Conservation (phyloP, 2,329 filamentous ascomycete species). For the Metarhizium humberi region DNA sequence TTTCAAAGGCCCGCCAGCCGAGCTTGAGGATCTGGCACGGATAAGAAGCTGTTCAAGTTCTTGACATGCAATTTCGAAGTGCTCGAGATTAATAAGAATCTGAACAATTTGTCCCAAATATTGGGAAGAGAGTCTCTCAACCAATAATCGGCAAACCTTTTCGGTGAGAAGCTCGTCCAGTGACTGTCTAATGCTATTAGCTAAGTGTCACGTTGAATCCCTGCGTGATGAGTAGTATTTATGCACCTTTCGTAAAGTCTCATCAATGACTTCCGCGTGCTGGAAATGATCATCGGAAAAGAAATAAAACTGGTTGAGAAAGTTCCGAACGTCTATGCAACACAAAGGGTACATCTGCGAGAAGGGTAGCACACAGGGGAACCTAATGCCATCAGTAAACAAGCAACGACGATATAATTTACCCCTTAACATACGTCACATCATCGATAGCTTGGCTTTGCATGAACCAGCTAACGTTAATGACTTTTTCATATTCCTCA, state of each 20-base stretch:
- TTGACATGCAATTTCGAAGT: constrained; percentile 88
- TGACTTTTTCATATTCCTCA: constrained; percentile 91
- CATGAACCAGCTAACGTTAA: constrained; percentile 92
- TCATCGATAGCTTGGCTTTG: constrained; percentile 71
- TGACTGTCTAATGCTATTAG: constrained; percentile 41
- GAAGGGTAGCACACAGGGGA: constrained; percentile 92
- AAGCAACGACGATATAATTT: constrained; percentile 4
- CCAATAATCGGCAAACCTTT: constrained; percentile 83
- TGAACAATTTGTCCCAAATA: constrained; percentile 97
- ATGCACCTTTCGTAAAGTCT: constrained; percentile 68
- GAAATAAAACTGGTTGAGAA: constrained; percentile 96
- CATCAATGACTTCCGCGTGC: constrained; percentile 80
- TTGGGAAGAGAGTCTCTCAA: constrained; percentile 81
- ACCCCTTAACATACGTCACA: constrained; percentile 49
- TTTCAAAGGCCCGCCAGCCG: constrained; percentile 69
- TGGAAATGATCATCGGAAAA: constrained; percentile 96
- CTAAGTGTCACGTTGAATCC: neutral
- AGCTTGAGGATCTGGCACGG: constrained; percentile 71
- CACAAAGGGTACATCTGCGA: constrained; percentile 98
- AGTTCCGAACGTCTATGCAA: constrained; percentile 96
- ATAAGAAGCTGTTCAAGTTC: constrained; percentile 84
- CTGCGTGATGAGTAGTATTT: neutral
- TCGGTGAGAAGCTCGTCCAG: constrained; percentile 90
- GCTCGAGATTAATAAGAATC: constrained; percentile 93
- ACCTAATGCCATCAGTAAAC: constrained; percentile 38